Evolutionary conservation across 495 filamentous ascomycete species (phyloP).

Genomic region (Platismatia glauca): DNA sequence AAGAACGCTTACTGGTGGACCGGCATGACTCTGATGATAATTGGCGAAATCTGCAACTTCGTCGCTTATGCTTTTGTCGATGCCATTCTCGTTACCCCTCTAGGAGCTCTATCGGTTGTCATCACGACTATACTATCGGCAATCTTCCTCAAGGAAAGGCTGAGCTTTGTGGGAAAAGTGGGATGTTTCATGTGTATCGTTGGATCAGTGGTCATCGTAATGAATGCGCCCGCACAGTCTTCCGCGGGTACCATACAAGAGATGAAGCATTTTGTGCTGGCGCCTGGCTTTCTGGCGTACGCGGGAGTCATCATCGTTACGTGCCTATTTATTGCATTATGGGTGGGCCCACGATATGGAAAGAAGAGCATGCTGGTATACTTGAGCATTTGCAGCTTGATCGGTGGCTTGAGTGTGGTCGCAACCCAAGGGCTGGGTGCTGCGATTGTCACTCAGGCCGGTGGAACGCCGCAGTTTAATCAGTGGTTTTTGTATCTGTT

Average conservation of each 20-base stretch:
- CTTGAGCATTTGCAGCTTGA: constrained; percentile 86
- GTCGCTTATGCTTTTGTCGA: constrained; percentile 96
- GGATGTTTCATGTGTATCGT: constrained; percentile 93
- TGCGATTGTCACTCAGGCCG: constrained; percentile 78
- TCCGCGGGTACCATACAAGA: constrained; percentile 84
- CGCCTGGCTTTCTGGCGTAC: constrained; percentile 80
- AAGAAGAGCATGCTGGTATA: constrained; percentile 98
- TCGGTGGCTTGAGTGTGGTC: constrained; percentile 91
- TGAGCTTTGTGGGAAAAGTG: constrained; percentile 93
- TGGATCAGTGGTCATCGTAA: constrained; percentile 82
- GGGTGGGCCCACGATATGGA: constrained; percentile 81
- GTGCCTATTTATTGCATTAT: constrained; percentile 62
- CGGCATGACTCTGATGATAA: constrained; percentile 95
- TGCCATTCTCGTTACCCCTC: constrained; percentile 88
- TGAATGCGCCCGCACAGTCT: constrained; percentile 84
- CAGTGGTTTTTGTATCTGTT: constrained; percentile 95
- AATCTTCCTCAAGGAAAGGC: constrained; percentile 90
- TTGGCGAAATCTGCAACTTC: constrained; percentile 96
- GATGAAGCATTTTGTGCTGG: constrained; percentile 81
- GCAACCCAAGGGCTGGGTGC: constrained; percentile 89
- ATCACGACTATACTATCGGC: constrained; percentile 88
- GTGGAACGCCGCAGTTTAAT: constrained; percentile 80
- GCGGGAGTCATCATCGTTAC: constrained; percentile 75
- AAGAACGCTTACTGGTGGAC: constrained; percentile 95
- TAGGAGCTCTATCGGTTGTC: constrained; percentile 92